A percentile compares a stretch with the other conserved stretches of the same genome.
Evolutionary conservation across 208 protist genomes (phyloP).

Genomic region (Blastocrithidia nonstop): DNA sequence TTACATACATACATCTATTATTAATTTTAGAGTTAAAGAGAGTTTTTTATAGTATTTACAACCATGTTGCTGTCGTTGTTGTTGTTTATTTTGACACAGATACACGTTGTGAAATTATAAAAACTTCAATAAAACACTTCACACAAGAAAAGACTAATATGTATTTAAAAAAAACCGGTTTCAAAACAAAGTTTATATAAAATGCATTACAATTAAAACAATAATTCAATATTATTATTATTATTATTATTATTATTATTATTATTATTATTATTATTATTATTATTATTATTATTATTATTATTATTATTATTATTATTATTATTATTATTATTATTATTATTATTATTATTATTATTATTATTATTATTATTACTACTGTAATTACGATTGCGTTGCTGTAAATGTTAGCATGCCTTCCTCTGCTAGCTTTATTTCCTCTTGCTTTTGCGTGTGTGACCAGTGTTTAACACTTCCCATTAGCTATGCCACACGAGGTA

Average conservation of each 20-base stretch:
- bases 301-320: no score
- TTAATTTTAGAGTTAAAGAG: background rate
- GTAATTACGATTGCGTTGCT: no score
- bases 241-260: background rate
- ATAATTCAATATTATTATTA: slow-evolving; percentile 1
- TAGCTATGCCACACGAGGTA: slow-evolving; percentile 73
- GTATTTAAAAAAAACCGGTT: background rate
- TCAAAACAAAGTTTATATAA: slow-evolving; percentile 4
- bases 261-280: background rate
- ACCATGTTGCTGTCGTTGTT: background rate
- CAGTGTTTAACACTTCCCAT: slow-evolving; percentile 78
- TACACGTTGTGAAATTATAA: background rate
- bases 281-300: background rate
- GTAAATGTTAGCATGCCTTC: slow-evolving; percentile 31
- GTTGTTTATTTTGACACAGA: background rate
- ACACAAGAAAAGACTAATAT: slow-evolving; percentile 2
- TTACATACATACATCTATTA: background rate
- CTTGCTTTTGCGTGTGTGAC: slow-evolving; percentile 18
- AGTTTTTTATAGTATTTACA: background rate
- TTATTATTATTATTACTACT: no score
- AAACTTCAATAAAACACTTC: background rate
- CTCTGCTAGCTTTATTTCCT: slow-evolving; percentile 38
- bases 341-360: no score
- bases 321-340: no score
- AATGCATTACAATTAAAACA: background rate